phyloP scores from a whole-genome alignment of 495 filamentous ascomycete species.

The Baudoinia panamericana region DNA sequence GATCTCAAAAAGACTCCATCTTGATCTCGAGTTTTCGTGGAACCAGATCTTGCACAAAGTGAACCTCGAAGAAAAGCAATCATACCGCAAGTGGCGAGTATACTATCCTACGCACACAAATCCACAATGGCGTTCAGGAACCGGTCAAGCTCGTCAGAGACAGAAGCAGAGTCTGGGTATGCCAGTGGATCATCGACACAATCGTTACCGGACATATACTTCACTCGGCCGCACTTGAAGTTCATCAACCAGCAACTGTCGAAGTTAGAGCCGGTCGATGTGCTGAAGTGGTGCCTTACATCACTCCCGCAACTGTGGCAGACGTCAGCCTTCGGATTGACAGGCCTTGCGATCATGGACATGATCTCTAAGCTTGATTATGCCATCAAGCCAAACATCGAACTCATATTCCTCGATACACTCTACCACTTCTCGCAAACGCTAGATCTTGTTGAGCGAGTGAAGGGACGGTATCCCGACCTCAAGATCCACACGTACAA shows the following conservation, averaged over 20 bases:
- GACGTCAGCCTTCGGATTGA: constrained; percentile 93
- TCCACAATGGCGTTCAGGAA: constrained; percentile 12
- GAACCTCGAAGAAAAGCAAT: too few relatives aligned
- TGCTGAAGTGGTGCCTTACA: constrained; percentile 82
- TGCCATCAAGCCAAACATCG: constrained; percentile 51
- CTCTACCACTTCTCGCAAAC: constrained; percentile 93
- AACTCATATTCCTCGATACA: constrained; percentile 94
- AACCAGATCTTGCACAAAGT: too few relatives aligned
- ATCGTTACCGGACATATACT: constrained; percentile 61
- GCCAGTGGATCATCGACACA: constrained; percentile 58
- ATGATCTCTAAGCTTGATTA: constrained; percentile 64
- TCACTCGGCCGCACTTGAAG: constrained; percentile 78
- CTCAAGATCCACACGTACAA: constrained; percentile 78
- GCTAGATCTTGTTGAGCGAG: constrained; percentile 62
- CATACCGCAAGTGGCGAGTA: too few relatives aligned
- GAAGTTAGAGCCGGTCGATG: constrained; percentile 68
- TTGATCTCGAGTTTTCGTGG: too few relatives aligned
- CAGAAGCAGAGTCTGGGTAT: constrained; percentile 68
- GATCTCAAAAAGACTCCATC: too few relatives aligned
- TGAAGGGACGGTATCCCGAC: constrained; percentile 61
- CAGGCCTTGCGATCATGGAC: constrained; percentile 84
- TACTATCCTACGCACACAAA: too few relatives aligned
- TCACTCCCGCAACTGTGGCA: constrained; percentile 87
- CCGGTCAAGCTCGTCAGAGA: constrained; percentile 14
- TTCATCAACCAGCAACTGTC: constrained; percentile 82